phyloP scores from a whole-genome alignment of 345 rosid species.

The Chamaenerion angustifolium region DNA sequence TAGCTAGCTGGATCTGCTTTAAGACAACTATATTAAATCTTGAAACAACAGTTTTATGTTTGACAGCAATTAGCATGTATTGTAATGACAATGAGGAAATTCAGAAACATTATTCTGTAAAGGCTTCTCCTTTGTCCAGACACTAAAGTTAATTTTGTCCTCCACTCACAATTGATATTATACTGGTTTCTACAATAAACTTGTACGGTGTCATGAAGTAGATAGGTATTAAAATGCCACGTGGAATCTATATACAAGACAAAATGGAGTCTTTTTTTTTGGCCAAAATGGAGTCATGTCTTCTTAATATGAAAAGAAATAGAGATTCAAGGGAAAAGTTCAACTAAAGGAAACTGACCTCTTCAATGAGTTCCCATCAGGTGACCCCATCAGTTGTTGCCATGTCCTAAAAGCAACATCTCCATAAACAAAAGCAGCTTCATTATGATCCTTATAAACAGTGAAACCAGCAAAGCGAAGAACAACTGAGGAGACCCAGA shows the following conservation, averaged over 20 bases:
- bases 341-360: slow-evolving; percentile 19
- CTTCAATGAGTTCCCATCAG: slow-evolving; percentile 11
- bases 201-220: too few species aligned
- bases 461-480: slow-evolving; percentile 1
- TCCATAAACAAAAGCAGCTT: neutral
- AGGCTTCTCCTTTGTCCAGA: neutral
- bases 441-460: neutral
- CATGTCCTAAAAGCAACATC: neutral
- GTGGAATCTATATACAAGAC: neutral
- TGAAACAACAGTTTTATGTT: neutral
- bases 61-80: neutral
- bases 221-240: neutral
- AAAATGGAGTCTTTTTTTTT: neutral
- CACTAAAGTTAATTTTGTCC: slow-evolving; percentile 17
- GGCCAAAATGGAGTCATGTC: neutral
- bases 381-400: slow-evolving; percentile 2
- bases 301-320: neutral
- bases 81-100: slow-evolving; percentile 4
- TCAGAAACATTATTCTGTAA: slow-evolving; percentile 5
- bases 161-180: slow-evolving; percentile 25
- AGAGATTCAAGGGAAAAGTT: slow-evolving; percentile 7
- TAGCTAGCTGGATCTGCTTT: neutral
- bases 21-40: neutral
- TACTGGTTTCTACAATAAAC: slow-evolving; percentile 1
- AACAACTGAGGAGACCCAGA: too few species aligned